phyloP scores from a whole-genome alignment of 2,329 filamentous ascomycete species.

The Phialophora chinensis region DNA sequence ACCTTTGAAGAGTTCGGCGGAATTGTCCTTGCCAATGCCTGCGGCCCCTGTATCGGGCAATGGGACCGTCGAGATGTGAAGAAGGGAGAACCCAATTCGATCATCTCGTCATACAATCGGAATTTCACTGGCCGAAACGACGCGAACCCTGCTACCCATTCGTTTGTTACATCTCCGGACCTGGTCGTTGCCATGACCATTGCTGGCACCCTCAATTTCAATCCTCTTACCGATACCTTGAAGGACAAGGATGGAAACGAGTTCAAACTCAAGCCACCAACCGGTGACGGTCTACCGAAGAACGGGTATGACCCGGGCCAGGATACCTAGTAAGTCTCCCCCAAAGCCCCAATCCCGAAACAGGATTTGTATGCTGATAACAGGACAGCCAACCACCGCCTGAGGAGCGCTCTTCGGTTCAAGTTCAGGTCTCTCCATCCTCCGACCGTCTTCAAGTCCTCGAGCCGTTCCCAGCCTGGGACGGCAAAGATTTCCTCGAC shows the following conservation, averaged over 20 bases:
- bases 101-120: slow-evolving; percentile 98
- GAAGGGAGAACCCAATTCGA: slow-evolving; percentile 95
- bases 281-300: slow-evolving; percentile 78
- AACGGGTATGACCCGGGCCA: slow-evolving; percentile 87
- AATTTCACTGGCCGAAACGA: slow-evolving; percentile 99
- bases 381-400: slow-evolving; percentile 76
- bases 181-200: slow-evolving; percentile 85
- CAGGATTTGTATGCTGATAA: background rate
- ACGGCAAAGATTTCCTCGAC: slow-evolving; percentile 84
- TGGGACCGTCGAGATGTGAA: slow-evolving; percentile 94
- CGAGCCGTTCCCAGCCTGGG: slow-evolving; percentile 82
- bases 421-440: slow-evolving; percentile 81
- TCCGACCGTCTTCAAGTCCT: slow-evolving; percentile 96
- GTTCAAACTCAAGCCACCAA: slow-evolving; percentile 82
- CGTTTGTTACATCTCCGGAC: slow-evolving; percentile 90
- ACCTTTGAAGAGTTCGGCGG: slow-evolving; percentile 97
- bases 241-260: slow-evolving; percentile 97
- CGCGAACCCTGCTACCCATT: slow-evolving; percentile 91
- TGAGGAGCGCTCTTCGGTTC: slow-evolving; percentile 72
- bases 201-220: slow-evolving; percentile 87
- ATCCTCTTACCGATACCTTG: slow-evolving; percentile 88
- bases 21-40: slow-evolving; percentile 93
- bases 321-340: slow-evolving; percentile 70
- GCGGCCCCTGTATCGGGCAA: slow-evolving; percentile 87
- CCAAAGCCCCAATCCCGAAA: background rate